phyloP scores from a whole-genome alignment of 306 rosid species.

The Quercus dentata region DNA sequence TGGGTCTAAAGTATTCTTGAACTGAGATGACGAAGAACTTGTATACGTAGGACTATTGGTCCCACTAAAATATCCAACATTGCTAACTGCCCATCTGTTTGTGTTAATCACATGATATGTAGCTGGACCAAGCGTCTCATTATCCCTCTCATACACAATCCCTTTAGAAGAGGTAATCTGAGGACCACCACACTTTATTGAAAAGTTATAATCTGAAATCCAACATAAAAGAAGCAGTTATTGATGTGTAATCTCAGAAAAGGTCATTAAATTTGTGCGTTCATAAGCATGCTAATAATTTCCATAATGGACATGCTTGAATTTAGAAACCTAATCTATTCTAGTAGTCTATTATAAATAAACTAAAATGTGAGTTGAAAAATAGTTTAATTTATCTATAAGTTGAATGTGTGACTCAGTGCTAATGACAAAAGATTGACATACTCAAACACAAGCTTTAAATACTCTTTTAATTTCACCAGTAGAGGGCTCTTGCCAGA shows the following conservation, averaged over 20 bases:
- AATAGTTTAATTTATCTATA: background rate
- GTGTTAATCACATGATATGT: background rate
- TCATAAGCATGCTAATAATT: background rate
- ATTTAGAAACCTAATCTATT: no score
- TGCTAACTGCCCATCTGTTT: slow-evolving; percentile 69
- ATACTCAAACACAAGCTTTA: background rate
- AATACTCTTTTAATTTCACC: no score
- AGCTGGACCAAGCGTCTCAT: no score
- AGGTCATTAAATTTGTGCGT: no score
- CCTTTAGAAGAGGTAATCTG: no score
- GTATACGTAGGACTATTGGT: slow-evolving; percentile 3
- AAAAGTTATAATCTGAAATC: no score
- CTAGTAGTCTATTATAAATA: background rate
- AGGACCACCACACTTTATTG: no score
- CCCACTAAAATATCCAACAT: slow-evolving; percentile 52
- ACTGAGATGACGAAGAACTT: no score
- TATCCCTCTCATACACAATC: no score
- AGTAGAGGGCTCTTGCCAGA: background rate
- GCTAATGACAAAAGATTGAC: background rate
- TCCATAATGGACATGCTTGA: background rate
- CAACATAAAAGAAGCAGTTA: no score
- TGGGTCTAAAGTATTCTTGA: no score
- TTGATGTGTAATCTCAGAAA: no score
- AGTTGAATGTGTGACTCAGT: background rate
- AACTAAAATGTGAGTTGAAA: background rate